Evolutionary conservation across 2,329 filamentous ascomycete genomes (phyloP), one percentile per base, ranked within the genome.

Genomic region (Cercospora sesami): DNA sequence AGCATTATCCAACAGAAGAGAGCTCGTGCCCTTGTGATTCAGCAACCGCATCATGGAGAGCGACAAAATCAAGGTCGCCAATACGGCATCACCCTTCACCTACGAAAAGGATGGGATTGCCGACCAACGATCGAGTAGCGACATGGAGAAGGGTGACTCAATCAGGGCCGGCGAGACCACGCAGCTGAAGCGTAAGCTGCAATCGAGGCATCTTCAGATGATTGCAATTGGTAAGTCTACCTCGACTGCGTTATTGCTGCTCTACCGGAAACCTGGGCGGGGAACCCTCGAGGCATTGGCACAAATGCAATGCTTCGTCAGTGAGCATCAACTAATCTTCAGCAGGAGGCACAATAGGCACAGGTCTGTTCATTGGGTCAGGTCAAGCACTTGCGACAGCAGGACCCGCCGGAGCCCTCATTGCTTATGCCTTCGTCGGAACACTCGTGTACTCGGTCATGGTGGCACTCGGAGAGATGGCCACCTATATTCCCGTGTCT

Each of bases 401-500:
- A 62, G 78, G 82, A n/a, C 81, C 83, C 30, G 78, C 79, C 12
- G 81, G 81, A 42, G 77, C 82, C 12, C 75, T 86, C 55, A 77
- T 81, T 68, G 80, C 81, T 71, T 82, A 80, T 73, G 72, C 76
- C 9, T 78, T 85, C 64, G 79, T 85, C 63, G 79, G 81, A 45
- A 78, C 83, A 21, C 68, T 85, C 71, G 77, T 86, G 57, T 80
- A 79, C 68, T 76, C 76, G 36, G 77, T 82, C 73, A 84, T 89
- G 64, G 84, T 83, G 59, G 80, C 77, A 0, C 78, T 82, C 28
- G 83, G 83, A 21, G 86, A 87, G 77, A 86, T 90, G 80, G 86
- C 87, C 23, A 84, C 87, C 33, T 89, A 87, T 81, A 83, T 90
- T 62, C 86, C 87, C 3, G 78, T 88, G 69, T 81, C 86, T 30